Conservation (phyloP, 805 yeast species). For the Pichia membranifaciens region DNA sequence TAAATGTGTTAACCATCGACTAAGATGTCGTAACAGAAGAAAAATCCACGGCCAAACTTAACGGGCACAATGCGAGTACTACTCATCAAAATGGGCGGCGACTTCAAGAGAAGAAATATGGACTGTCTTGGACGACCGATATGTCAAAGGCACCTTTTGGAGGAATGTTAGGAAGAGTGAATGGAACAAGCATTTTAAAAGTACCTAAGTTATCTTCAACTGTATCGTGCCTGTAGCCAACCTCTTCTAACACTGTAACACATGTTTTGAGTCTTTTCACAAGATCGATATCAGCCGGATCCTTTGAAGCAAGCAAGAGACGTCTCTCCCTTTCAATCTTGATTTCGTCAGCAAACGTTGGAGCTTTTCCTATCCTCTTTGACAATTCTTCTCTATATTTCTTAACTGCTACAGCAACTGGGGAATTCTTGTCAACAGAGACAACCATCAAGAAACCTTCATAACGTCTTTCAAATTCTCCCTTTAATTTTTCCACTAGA, state of each 20-base stretch:
- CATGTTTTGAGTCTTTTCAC: slow-evolving; percentile 65
- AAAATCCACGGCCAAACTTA: neutral
- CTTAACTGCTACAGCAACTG: slow-evolving; percentile 44
- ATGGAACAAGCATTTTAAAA: slow-evolving; percentile 55
- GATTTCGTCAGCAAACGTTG: slow-evolving; percentile 69
- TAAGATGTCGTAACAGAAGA: neutral
- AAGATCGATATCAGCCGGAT: slow-evolving; percentile 40
- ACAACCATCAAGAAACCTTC: slow-evolving; percentile 60
- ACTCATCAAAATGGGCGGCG: neutral
- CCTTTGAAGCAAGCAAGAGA: slow-evolving; percentile 44
- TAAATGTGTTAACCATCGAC: neutral
- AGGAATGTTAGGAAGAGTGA: slow-evolving; percentile 68
- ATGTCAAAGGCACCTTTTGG: slow-evolving; percentile 82
- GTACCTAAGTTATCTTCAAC: slow-evolving; percentile 18
- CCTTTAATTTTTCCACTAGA: slow-evolving; percentile 60
- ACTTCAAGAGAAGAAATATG: slow-evolving; percentile 60
- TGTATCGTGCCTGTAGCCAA: slow-evolving; percentile 18
- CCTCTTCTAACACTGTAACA: slow-evolving; percentile 45
- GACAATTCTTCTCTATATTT: slow-evolving; percentile 45
- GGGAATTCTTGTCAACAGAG: slow-evolving; percentile 46
- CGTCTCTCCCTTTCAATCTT: slow-evolving; percentile 62
- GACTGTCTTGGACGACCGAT: slow-evolving; percentile 58
- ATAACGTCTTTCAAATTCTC: slow-evolving; percentile 80
- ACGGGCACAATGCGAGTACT: neutral
- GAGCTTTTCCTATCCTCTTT: slow-evolving; percentile 44